Evolutionary conservation across 2,329 filamentous ascomycete genomes (phyloP), one percentile per base, ranked within the genome.

Genomic region (Aspergillus udagawae): DNA sequence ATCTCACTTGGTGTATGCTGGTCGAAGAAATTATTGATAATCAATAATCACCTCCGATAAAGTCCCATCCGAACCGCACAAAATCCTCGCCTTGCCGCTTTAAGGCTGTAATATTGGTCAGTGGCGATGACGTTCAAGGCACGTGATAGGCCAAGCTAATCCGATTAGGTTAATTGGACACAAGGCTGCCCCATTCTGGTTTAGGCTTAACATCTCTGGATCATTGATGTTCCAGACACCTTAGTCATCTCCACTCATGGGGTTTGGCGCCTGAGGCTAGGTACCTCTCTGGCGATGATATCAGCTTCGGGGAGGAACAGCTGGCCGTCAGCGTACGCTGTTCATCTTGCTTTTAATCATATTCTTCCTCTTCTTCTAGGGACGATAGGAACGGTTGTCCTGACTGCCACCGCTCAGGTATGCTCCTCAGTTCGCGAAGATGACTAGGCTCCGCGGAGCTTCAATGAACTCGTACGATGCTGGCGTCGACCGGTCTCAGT

Each of bases 401-500:
- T 38, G 25, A 21, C 38, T 4, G 27, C 32, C 3, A 23, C 52
- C 23, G 35, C 51, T 52, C 38, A 67, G 69, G 62, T 53, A 74
- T 75, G 73, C 60, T 57, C 63, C 60, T 35, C 53, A 10, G 50
- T 49, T 45, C 55, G 38, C 60, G 54, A 74, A 65, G 48, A 77
- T 77, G 75, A 77, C 73, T 53, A 74, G 75, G 67, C 69, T 76
- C 67, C 73, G 71, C 64, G 75, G 73, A 70, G 71, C 67, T 67
- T 74, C 73, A 44, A 63, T 70, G 54, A 69, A 69, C 60, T 69
- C 67, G 41, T 66, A 67, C 52, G 67, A 70, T 55, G 56, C 61
- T 54, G 64, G 67, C 54, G 62, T 62, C 51, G 69, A 71, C 56
- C 64, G 67, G 58, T 57, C 67, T 44, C 65, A 67, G 41, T 66